Conservation (phyloP, 2,329 filamentous ascomycete species). For the Pyrenochaeta sp. region DNA sequence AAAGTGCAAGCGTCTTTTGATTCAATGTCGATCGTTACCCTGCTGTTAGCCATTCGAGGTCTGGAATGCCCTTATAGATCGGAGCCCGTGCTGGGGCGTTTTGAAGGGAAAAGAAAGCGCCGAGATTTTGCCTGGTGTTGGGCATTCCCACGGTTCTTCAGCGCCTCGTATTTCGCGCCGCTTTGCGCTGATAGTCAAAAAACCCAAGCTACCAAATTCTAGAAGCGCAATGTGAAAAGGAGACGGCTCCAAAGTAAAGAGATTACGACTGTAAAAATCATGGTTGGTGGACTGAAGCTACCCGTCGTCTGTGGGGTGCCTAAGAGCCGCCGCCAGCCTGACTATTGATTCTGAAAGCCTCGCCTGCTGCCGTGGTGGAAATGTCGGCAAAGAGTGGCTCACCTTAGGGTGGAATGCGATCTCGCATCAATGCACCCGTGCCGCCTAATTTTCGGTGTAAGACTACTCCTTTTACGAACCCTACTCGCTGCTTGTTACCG, state of each 20-base stretch:
- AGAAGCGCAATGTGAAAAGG: slow-evolving; percentile 15
- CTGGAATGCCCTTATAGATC: slow-evolving; percentile 10
- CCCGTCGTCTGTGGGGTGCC: slow-evolving; percentile 1
- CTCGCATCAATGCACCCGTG: slow-evolving; percentile 5
- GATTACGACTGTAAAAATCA: slow-evolving; percentile 20
- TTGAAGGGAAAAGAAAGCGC: background rate
- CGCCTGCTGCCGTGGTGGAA: slow-evolving; percentile 1
- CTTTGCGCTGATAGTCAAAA: slow-evolving; percentile 7
- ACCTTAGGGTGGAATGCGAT: slow-evolving; percentile 4
- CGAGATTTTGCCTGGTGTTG: slow-evolving; percentile 6
- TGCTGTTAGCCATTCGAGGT: slow-evolving; percentile 6
- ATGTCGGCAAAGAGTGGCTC: slow-evolving; percentile 13
- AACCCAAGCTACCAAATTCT: slow-evolving; percentile 15
- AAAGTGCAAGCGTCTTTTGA: background rate
- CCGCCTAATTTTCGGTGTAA: background rate
- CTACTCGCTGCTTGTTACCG: background rate
- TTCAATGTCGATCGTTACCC: background rate
- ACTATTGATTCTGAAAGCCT: slow-evolving; percentile 25
- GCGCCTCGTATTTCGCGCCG: slow-evolving; percentile 20
- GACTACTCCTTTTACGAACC: background rate
- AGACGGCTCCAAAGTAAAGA: slow-evolving; percentile 12
- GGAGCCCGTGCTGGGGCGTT: slow-evolving; percentile 9
- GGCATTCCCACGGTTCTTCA: slow-evolving; percentile 14
- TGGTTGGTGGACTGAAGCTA: slow-evolving; percentile 4
- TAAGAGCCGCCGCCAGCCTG: slow-evolving; percentile 5